Percentiles rank a stretch among this genome's conserved stretches.
phyloP scores from a whole-genome alignment of 805 yeast genomes.

The Myxozyma geophila region DNA sequence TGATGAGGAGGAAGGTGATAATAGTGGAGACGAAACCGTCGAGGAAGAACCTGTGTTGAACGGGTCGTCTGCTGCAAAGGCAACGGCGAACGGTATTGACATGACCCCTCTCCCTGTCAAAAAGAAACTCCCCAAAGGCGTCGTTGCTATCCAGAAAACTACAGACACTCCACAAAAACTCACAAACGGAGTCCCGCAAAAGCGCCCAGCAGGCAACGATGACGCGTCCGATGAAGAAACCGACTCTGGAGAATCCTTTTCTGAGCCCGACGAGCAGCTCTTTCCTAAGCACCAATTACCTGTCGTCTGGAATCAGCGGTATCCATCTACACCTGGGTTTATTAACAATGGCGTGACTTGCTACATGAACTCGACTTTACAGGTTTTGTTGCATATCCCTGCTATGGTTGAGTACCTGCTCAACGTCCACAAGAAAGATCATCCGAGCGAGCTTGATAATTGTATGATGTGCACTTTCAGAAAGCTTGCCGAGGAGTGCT shows the following conservation, averaged over 20 bases:
- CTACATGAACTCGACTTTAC: constrained; percentile 94
- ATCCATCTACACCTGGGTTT: constrained; percentile 55
- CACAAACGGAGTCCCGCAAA: neutral
- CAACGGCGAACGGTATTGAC: neutral
- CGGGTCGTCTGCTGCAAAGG: neutral
- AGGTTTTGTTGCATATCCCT: constrained; percentile 87
- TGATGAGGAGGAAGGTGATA: neutral
- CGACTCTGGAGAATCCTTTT: constrained; percentile 15
- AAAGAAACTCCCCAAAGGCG: neutral
- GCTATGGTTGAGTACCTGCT: constrained; percentile 82
- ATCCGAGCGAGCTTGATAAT: constrained; percentile 40
- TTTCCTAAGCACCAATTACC: constrained; percentile 25
- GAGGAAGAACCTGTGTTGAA: constrained; percentile 3
- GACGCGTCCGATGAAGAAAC: constrained; percentile 10
- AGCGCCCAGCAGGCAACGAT: neutral
- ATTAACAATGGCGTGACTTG: constrained; percentile 94
- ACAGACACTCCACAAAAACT: neutral
- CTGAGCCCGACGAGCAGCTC: constrained; percentile 23
- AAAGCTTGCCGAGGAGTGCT: constrained; percentile 34
- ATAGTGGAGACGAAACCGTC: constrained; percentile 3
- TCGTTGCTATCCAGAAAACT: neutral
- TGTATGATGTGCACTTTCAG: constrained; percentile 37
- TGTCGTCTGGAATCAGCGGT: constrained; percentile 24
- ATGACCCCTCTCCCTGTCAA: constrained; percentile 11
- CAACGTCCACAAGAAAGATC: constrained; percentile 63